A percentile compares a stretch with the other conserved stretches of the same genome.
Conservation (phyloP, 768 basidiomycete genomes). For the Leccinellum luteum region DNA sequence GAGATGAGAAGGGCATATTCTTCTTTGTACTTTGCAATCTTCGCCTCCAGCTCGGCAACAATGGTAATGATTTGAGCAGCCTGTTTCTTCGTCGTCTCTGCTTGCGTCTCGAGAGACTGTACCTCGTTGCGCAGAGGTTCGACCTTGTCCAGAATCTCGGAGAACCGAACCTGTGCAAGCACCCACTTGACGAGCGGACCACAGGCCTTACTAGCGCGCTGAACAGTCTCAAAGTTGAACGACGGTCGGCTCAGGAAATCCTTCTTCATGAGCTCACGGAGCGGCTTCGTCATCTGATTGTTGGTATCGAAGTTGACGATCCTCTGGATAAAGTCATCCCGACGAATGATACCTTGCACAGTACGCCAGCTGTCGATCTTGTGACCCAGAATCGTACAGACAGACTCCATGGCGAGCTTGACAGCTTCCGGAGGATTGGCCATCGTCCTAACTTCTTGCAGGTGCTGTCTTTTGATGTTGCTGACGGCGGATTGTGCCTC, state of each 20-base stretch:
- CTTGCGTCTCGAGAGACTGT: constrained; percentile 86
- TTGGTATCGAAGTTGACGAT: constrained; percentile 96
- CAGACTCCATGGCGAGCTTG: constrained; percentile 97
- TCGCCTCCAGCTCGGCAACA: constrained; percentile 88
- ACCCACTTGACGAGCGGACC: constrained; percentile 99
- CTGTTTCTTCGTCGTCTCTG: constrained; percentile 93
- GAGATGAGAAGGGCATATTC: constrained; percentile 97
- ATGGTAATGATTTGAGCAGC: constrained; percentile 87
- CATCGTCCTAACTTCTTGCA: constrained; percentile 97
- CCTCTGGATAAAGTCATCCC: constrained; percentile 93
- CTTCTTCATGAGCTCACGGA: constrained; percentile 88
- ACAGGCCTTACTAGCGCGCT: constrained; percentile 94
- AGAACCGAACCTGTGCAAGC: constrained; percentile 94
- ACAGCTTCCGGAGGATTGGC: constrained; percentile 98
- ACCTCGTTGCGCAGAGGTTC: constrained; percentile 97
- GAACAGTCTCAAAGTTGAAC: constrained; percentile 93
- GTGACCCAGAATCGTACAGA: constrained; percentile 93
- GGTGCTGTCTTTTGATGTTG: constrained; percentile 91
- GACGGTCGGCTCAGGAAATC: constrained; percentile 89
- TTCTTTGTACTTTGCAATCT: constrained; percentile 92
- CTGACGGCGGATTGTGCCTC: constrained; percentile 97
- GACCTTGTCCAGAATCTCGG: constrained; percentile 95
- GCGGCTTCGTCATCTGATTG: constrained; percentile 81
- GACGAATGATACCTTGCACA: constrained; percentile 92
- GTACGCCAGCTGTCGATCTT: constrained; percentile 97